Evolutionary conservation across 2,329 filamentous ascomycete species (phyloP).

Genomic region (Ambrosiella xylebori): DNA sequence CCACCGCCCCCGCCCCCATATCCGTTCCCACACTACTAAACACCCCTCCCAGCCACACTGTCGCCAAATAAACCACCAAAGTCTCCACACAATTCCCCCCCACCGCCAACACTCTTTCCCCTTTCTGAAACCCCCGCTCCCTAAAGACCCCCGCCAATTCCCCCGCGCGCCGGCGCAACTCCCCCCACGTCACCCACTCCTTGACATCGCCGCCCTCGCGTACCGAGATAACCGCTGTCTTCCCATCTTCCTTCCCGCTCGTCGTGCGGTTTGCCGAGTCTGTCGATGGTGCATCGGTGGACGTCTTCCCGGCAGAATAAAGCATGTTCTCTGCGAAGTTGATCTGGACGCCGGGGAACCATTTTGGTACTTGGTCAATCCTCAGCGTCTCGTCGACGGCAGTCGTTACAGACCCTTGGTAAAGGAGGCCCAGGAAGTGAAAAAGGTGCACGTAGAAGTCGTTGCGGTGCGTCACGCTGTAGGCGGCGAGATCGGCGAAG

Average conservation of each 20-base stretch:
- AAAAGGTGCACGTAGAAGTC: slow-evolving; percentile 53
- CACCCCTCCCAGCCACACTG: slow-evolving; percentile 52
- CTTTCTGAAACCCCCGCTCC: slow-evolving; percentile 44
- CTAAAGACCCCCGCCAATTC: slow-evolving; percentile 48
- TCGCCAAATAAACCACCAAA: slow-evolving; percentile 51
- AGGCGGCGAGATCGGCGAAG: slow-evolving; percentile 53
- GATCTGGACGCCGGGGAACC: slow-evolving; percentile 58
- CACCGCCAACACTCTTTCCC: slow-evolving; percentile 61
- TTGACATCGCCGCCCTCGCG: slow-evolving; percentile 45
- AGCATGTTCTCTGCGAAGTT: slow-evolving; percentile 74
- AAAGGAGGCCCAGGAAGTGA: slow-evolving; percentile 40
- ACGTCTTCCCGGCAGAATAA: slow-evolving; percentile 27
- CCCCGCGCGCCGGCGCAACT: slow-evolving; percentile 43
- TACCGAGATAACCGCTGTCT: slow-evolving; percentile 55
- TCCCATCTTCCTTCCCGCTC: slow-evolving; percentile 49
- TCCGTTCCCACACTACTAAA: slow-evolving; percentile 67
- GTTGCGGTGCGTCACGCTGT: slow-evolving; percentile 42
- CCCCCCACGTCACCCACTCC: slow-evolving; percentile 46
- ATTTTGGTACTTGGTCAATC: slow-evolving; percentile 55
- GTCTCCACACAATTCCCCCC: slow-evolving; percentile 62
- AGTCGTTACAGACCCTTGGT: slow-evolving; percentile 38
- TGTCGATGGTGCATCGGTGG: slow-evolving; percentile 20
- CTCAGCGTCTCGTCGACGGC: slow-evolving; percentile 53
- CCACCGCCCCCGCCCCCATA: slow-evolving; percentile 62
- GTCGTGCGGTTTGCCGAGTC: slow-evolving; percentile 29